Evolutionary conservation across 163 green algal genomes (phyloP).

Genomic region (Trebouxia gelatinosa): DNA sequence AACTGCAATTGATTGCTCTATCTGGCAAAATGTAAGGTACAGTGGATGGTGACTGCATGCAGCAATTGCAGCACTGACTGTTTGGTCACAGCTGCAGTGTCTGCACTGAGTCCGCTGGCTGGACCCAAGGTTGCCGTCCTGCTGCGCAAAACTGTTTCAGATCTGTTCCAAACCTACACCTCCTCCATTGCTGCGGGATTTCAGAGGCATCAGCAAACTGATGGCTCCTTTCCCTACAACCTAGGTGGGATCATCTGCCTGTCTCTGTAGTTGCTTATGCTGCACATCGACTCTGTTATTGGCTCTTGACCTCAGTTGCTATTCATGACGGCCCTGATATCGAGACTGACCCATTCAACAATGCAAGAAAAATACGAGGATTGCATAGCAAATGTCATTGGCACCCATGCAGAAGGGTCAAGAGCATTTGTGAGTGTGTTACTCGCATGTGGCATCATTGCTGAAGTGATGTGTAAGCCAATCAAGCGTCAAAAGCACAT

Average conservation of each 20-base stretch:
- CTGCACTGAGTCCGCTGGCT: conserved; percentile 34
- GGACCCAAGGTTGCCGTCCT: conserved; percentile 19
- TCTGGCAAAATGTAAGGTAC: no score
- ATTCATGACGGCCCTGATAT: no score
- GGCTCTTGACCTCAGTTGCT: not conserved
- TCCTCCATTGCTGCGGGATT: conserved; percentile 34
- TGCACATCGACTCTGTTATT: not conserved
- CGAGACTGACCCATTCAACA: no score
- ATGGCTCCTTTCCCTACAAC: conserved; percentile 16
- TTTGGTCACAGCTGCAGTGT: no score
- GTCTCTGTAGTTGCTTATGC: not conserved
- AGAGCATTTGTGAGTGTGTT: not conserved
- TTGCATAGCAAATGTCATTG: not conserved
- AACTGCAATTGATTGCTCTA: no score
- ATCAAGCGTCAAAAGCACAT: no score
- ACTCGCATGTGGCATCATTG: no score
- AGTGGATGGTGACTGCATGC: no score
- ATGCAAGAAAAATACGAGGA: no score
- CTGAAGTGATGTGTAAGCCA: no score
- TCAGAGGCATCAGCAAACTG: conserved; percentile 10
- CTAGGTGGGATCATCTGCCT: not conserved
- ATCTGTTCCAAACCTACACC: conserved; percentile 43
- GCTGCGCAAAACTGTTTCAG: conserved; percentile 29
- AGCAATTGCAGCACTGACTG: no score
- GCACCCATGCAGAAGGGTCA: not conserved